Percentiles rank a stretch among this genome's conserved stretches.
phyloP scores from a whole-genome alignment of 148 eudicot species.

The Chenopodium quinoa region DNA sequence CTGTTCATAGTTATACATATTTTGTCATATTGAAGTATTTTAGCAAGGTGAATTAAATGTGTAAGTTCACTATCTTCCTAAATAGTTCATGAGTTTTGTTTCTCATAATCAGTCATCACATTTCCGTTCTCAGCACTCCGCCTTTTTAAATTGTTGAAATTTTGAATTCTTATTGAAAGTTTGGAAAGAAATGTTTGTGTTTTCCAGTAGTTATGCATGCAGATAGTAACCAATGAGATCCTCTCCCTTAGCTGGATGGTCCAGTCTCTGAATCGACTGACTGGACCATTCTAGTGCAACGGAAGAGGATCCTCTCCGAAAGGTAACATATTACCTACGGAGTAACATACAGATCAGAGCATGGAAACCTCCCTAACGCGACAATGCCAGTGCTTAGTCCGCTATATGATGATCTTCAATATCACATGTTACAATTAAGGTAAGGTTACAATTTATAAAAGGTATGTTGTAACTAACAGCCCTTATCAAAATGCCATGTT shows the following conservation, averaged over 20 bases:
- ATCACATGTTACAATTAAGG: not conserved
- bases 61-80: constrained; percentile 14
- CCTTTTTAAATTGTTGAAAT: not conserved
- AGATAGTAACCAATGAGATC: not conserved
- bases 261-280: too few relatives aligned
- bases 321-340: too few relatives aligned
- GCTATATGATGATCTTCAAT: not conserved
- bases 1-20: constrained; percentile 40
- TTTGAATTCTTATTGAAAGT: not conserved
- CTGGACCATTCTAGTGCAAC: too few relatives aligned
- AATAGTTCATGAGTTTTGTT: constrained; percentile 17
- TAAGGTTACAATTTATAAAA: not conserved
- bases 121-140: not conserved
- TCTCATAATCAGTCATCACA: not conserved
- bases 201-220: not conserved
- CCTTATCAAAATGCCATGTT: not conserved
- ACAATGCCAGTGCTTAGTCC: not conserved
- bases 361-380: too few relatives aligned
- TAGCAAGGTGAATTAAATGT: constrained; percentile 14
- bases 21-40: constrained; percentile 21
- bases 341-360: too few relatives aligned
- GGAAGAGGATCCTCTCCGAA: not conserved
- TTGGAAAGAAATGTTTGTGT: not conserved
- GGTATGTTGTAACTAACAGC: not conserved
- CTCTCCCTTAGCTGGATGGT: not conserved